These are phyloP conservation scores for Wallacemonas sp. DNA, from an alignment of 208 protist species.

Conservation along the genomic window DNA sequence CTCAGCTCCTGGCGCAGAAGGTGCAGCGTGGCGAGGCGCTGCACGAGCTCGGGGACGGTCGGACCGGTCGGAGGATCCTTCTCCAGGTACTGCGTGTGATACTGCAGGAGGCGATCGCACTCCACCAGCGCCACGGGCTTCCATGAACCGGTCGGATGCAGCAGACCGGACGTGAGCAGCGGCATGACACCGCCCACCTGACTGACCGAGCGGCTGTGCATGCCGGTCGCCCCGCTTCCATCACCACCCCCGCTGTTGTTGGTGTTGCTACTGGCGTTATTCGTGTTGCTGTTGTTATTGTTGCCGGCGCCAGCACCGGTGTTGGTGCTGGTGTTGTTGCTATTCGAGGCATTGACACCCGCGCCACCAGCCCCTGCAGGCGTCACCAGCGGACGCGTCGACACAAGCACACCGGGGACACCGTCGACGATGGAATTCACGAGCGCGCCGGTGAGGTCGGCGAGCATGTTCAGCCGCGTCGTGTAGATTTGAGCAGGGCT, in stretches of 20 bases:
- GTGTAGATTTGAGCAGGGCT: conserved; percentile 25
- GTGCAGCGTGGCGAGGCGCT: conserved; percentile 27
- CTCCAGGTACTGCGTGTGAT: conserved; percentile 11
- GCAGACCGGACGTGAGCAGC: conserved; percentile 3
- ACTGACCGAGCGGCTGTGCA: background rate
- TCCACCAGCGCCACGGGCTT: background rate
- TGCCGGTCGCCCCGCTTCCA: no score
- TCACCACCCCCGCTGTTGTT: background rate
- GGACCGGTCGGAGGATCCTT: background rate
- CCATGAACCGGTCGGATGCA: conserved; percentile 12
- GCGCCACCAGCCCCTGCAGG: background rate
- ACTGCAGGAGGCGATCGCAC: background rate
- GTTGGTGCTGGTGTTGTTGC: background rate
- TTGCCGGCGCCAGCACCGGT: background rate
- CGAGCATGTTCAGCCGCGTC: conserved; percentile 19
- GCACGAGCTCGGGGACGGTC: conserved; percentile 15
- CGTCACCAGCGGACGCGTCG: background rate
- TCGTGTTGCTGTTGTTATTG: background rate
- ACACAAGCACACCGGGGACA: background rate
- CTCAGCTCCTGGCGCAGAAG: conserved; percentile 21
- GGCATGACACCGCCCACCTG: conserved; percentile 1
- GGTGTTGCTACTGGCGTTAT: background rate
- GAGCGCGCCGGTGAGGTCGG: conserved; percentile 15
- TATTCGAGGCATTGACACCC: no score
- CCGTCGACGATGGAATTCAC: conserved; percentile 6